Evolutionary conservation across 257 asterid species (phyloP), one percentile per base, ranked within the genome.

Genomic region (Gentiana macrophylla): DNA sequence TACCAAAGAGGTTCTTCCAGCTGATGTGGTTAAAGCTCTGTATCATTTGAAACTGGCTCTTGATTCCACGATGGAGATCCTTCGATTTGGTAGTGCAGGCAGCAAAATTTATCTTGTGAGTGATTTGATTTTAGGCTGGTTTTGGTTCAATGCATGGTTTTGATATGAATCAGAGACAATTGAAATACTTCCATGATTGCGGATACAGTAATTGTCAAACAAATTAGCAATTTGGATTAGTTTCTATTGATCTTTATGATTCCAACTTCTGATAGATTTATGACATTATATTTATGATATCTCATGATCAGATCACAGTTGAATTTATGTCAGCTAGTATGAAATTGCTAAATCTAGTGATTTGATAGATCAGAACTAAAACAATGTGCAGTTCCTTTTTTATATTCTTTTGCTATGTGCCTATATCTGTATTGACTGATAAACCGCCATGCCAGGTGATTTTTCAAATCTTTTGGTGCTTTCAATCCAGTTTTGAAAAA

Each of bases 71-170:
- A 82, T 72, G 45, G 94, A 82, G 61, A 57, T 92, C 83, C 99
- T 92, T 61, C 82, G 77, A 52, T 92, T 92, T 43, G 99, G 99
- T 9, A 68, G 87, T 36, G 83, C 88, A 61, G 99, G 95, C 61
- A 92, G 99, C 78, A 88, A 85, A 71, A 85, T 92, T 73, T 88
- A 72, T 71, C 78, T 92, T 79, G 99, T 92, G 43, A 62, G 62
- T 62, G 64, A 35, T 43, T 62, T 34, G 2, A 4, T 38, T 46
- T 44, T 49, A 24, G 24, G 24, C 33, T 44, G 65, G 37, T 56
- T 32, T 10, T 41, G 46, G 46, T 41, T 41, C 6, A 41, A 41
- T 41, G 46, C 46, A 2, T 10, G 6, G 12, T 57, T 45, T 12
- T 24, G 24, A 24, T 24, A 24, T 24, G 24, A 2, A 3, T 33